phyloP scores from a whole-genome alignment of 1,139 yeast species.

The Suhomyces wounanorum region DNA sequence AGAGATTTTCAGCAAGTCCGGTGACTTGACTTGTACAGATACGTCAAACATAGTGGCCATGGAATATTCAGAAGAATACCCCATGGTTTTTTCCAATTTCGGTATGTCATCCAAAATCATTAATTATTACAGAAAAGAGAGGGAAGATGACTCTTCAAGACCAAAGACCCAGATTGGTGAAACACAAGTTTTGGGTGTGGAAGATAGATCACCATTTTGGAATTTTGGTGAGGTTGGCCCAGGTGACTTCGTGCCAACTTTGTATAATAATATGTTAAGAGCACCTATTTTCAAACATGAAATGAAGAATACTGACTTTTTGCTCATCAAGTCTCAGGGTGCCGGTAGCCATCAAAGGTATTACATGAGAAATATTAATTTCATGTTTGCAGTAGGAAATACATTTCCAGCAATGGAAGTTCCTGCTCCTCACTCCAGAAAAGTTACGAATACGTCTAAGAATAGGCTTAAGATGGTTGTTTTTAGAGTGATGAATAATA shows the following conservation, averaged over 20 bases:
- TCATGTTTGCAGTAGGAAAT: constrained; percentile 87
- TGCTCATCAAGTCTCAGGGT: constrained; percentile 79
- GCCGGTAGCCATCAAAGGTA: constrained; percentile 61
- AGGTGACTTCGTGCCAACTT: constrained; percentile 90
- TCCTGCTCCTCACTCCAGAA: constrained; percentile 97
- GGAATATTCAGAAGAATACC: constrained; percentile 92
- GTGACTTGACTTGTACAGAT: constrained; percentile 84
- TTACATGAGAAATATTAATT: constrained; percentile 63
- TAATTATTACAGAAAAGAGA: constrained; percentile 85
- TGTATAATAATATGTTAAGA: constrained; percentile 86
- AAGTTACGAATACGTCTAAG: constrained; percentile 90
- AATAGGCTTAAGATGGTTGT: constrained; percentile 93
- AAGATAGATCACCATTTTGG: constrained; percentile 97
- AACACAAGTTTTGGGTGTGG: constrained; percentile 91
- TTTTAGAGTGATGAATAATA: constrained; percentile 79
- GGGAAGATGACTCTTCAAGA: constrained; percentile 78
- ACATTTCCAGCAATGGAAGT: constrained; percentile 90
- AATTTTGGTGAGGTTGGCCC: constrained; percentile 96
- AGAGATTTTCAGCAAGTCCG: constrained; percentile 68
- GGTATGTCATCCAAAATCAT: constrained; percentile 97
- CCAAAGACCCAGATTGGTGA: constrained; percentile 93
- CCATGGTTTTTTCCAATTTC: constrained; percentile 77
- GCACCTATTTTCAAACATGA: constrained; percentile 95
- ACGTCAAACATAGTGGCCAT: constrained; percentile 72
- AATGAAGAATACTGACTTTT: constrained; percentile 73